phyloP scores from a whole-genome alignment of 108 stramenopile species.

The Licmophora abbreviata region DNA sequence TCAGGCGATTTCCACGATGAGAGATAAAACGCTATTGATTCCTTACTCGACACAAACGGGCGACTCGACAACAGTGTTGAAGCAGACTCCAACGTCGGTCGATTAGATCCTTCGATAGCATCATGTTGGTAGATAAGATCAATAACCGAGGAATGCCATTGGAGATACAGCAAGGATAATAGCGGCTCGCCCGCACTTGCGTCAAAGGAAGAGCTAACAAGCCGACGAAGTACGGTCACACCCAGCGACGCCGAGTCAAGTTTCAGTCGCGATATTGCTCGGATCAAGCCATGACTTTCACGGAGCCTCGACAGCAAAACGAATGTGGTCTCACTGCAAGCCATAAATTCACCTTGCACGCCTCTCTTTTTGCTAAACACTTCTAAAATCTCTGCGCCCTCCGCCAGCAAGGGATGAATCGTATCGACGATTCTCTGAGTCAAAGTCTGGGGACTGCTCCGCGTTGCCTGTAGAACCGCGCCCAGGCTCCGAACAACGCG shows the following conservation, averaged over 20 bases:
- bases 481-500: conserved; percentile 4
- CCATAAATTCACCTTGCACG: too few relatives aligned
- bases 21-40: conserved; percentile 3
- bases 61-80: not conserved
- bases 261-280: too few relatives aligned
- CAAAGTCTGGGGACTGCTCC: too few relatives aligned
- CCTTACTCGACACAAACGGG: not conserved
- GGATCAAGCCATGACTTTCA: too few relatives aligned
- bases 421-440: too few relatives aligned
- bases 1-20: too few relatives aligned
- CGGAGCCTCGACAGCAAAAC: too few relatives aligned
- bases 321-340: too few relatives aligned
- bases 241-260: not conserved
- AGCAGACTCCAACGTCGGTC: not conserved
- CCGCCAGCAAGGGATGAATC: too few relatives aligned
- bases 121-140: conserved; percentile 10
- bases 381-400: too few relatives aligned
- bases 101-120: not conserved
- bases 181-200: conserved; percentile 21
- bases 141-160: conserved; percentile 20
- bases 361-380: too few relatives aligned
- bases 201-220: not conserved
- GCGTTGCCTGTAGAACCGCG: too few relatives aligned
- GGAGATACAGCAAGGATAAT: conserved; percentile 9
- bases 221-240: not conserved